Conservation (phyloP, 192 early-diverging fungal species). For the Fimicolochytrium jonesii region DNA sequence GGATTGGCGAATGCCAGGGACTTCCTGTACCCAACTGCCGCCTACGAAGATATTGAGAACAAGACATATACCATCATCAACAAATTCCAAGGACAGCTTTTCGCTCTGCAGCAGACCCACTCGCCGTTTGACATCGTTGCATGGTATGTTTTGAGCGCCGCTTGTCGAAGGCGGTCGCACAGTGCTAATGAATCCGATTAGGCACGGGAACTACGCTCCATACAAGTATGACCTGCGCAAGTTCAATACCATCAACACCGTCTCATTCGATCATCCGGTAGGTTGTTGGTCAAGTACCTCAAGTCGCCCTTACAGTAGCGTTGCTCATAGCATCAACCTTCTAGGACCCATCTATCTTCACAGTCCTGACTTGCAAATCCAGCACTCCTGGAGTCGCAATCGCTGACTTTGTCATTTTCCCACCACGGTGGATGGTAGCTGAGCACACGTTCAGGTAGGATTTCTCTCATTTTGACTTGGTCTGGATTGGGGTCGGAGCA, state of each 20-base stretch:
- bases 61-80: constrained; percentile 61
- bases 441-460: constrained; percentile 74
- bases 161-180: too few species aligned
- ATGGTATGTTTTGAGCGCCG: constrained; percentile 53
- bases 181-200: too few species aligned
- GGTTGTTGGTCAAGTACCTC: too few species aligned
- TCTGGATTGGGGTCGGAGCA: too few species aligned
- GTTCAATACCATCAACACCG: constrained; percentile 83
- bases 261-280: constrained; percentile 85
- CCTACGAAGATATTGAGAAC: constrained; percentile 63
- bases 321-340: too few species aligned
- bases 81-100: constrained; percentile 83
- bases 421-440: constrained; percentile 90
- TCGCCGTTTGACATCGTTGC: constrained; percentile 95
- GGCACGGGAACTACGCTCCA: constrained; percentile 95
- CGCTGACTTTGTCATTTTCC: constrained; percentile 96
- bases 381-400: constrained; percentile 78
- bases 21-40: constrained; percentile 83
- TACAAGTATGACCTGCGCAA: constrained; percentile 86
- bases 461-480: too few species aligned
- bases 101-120: constrained; percentile 56
- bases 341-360: constrained; percentile 96
- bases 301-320: too few species aligned
- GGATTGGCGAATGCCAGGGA: constrained; percentile 93
- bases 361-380: constrained; percentile 88